These are phyloP conservation scores for Nitzschia palea DNA, from an alignment of 108 stramenopile genomes.

Conservation along the genomic window DNA sequence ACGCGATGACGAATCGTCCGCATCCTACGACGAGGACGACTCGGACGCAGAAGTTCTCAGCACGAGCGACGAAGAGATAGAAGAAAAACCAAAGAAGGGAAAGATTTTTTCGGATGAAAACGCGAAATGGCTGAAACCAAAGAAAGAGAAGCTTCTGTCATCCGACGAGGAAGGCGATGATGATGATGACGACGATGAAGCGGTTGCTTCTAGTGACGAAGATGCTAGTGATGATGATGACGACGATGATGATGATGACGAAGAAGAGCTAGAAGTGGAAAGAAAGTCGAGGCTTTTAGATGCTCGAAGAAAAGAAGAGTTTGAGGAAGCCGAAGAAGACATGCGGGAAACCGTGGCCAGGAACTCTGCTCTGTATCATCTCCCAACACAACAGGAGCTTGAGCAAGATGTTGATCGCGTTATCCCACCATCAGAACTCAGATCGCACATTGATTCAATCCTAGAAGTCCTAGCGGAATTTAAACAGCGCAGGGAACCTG, in stretches of 20 bases:
- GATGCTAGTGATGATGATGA: conserved; percentile 19
- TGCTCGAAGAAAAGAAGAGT: conserved; percentile 61
- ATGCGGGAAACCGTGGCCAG: conserved; percentile 75
- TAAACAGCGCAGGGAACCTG: conserved; percentile 81
- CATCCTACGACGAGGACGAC: conserved; percentile 14
- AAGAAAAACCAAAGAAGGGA: conserved; percentile 5
- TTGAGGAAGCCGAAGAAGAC: conserved; percentile 82
- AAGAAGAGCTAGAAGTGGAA: conserved; percentile 80
- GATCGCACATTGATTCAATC: conserved; percentile 89
- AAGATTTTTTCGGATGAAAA: conserved; percentile 73
- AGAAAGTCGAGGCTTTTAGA: conserved; percentile 69
- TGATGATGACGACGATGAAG: conserved; percentile 59
- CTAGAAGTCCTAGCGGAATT: conserved; percentile 92
- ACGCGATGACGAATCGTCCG: not conserved
- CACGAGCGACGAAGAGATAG: conserved; percentile 17
- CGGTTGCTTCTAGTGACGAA: conserved; percentile 26
- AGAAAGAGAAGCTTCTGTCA: conserved; percentile 57
- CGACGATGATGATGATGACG: conserved; percentile 59
- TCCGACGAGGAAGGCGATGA: conserved; percentile 68
- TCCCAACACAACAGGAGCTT: conserved; percentile 82
- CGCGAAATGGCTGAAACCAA: conserved; percentile 80
- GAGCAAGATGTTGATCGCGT: conserved; percentile 86
- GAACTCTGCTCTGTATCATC: conserved; percentile 76
- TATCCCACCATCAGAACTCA: conserved; percentile 88
- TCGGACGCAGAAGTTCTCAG: conserved; percentile 14